phyloP scores from a whole-genome alignment of 148 eudicot genomes.

The Rhododendron simsii region DNA sequence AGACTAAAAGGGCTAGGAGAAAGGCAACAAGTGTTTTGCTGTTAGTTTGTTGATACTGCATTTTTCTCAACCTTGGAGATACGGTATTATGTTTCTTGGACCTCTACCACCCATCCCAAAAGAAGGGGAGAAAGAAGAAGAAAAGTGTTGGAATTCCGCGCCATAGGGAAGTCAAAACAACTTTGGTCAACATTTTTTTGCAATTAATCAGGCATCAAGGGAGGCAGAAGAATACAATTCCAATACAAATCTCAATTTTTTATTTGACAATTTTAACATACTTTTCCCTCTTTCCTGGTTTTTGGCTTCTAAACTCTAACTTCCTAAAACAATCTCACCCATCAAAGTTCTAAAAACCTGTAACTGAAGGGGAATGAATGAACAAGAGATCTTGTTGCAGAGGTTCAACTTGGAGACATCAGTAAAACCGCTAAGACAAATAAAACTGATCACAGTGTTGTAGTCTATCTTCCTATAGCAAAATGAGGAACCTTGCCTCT shows the following conservation, averaged over 20 bases:
- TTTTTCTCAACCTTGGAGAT: not conserved
- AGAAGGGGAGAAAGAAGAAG: not conserved
- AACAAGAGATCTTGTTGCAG: not conserved
- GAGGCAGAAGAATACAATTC: constrained; percentile 4
- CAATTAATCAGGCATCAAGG: not conserved
- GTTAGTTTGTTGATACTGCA: not conserved
- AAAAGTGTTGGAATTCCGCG: not conserved
- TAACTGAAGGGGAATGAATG: not conserved
- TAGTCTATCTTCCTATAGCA: not conserved
- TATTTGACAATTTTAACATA: not conserved
- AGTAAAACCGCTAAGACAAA: not conserved
- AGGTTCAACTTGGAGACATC: not conserved
- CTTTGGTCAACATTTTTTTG: not conserved
- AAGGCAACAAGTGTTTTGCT: not conserved
- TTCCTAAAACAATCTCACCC: not conserved
- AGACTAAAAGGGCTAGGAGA: too few relatives aligned
- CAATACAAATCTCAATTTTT: not conserved
- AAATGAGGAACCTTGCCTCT: not conserved
- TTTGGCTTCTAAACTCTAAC: not conserved
- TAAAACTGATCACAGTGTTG: not conserved
- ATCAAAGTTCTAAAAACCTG: not conserved
- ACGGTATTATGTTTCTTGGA: not conserved
- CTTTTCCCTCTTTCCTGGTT: not conserved
- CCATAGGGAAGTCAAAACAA: not conserved
- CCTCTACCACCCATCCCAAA: not conserved